Conservation (phyloP, 345 rosid genomes). For the Eucalyptus coolabah region DNA sequence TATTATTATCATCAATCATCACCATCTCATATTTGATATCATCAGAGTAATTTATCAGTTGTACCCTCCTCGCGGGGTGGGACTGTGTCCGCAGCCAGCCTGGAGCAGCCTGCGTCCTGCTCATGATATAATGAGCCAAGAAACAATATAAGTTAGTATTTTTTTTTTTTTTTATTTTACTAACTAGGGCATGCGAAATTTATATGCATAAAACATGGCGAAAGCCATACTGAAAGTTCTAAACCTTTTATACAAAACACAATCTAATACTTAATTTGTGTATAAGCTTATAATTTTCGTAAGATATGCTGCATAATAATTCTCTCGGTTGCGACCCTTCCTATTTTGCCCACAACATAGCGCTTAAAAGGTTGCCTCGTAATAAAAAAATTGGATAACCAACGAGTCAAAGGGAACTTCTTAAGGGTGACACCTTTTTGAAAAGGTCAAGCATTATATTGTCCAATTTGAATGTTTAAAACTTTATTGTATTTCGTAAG, state of each 20-base stretch:
- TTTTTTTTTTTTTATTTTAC: neutral
- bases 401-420: neutral
- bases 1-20: neutral
- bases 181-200: neutral
- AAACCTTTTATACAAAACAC: neutral
- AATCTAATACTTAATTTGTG: neutral
- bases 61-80: neutral
- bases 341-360: neutral
- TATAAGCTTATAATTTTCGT: neutral
- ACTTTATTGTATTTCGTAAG: fast-evolving
- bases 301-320: neutral
- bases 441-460: neutral
- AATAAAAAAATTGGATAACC: neutral
- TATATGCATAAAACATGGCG: neutral
- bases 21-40: neutral
- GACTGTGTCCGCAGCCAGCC: neutral
- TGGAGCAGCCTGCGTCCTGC: neutral
- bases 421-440: neutral
- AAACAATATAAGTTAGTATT: neutral
- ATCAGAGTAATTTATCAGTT: neutral
- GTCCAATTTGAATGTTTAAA: neutral
- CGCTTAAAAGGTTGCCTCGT: neutral
- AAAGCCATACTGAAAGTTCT: neutral
- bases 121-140: neutral
- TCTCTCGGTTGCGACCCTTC: neutral